These are phyloP conservation scores for Myriangium duriaei DNA, from an alignment of 2,329 filamentous ascomycete species.

Conservation along the genomic window DNA sequence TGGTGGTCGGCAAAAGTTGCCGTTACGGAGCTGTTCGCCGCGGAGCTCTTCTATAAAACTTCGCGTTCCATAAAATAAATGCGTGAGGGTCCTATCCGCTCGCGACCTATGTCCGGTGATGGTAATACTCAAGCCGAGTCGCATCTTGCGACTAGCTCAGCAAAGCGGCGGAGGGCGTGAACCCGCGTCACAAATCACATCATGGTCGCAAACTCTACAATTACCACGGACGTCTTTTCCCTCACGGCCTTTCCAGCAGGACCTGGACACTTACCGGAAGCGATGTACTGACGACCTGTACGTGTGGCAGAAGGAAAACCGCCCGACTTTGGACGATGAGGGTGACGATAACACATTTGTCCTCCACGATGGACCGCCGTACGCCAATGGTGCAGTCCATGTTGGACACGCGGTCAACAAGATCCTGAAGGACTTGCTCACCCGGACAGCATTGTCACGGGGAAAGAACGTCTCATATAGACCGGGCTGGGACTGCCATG, in stretches of 20 bases:
- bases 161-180: neutral
- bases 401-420: conserved; percentile 95
- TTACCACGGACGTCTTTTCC: conserved; percentile 39
- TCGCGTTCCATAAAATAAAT: neutral
- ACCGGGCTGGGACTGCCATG: conserved; percentile 97
- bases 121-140: neutral
- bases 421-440: conserved; percentile 86
- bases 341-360: conserved; percentile 50
- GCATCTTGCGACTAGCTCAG: neutral
- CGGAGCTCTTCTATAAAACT: neutral
- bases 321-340: conserved; percentile 27
- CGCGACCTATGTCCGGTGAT: neutral
- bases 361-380: conserved; percentile 91
- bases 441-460: conserved; percentile 65
- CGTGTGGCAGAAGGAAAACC: conserved; percentile 58
- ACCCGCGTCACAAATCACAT: conserved; percentile 7
- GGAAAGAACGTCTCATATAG: conserved; percentile 69
- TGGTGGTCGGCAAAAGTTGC: neutral
- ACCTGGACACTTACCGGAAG: conserved; percentile 49
- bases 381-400: conserved; percentile 86
- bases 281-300: conserved; percentile 82
- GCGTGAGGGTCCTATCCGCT: neutral
- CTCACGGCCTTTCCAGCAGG: conserved; percentile 28
- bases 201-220: conserved; percentile 34
- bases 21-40: neutral